These are phyloP conservation scores for Jimgerdemannia flammicorona DNA, from an alignment of 192 early-diverging fungal genomes.

Conservation along the genomic window DNA sequence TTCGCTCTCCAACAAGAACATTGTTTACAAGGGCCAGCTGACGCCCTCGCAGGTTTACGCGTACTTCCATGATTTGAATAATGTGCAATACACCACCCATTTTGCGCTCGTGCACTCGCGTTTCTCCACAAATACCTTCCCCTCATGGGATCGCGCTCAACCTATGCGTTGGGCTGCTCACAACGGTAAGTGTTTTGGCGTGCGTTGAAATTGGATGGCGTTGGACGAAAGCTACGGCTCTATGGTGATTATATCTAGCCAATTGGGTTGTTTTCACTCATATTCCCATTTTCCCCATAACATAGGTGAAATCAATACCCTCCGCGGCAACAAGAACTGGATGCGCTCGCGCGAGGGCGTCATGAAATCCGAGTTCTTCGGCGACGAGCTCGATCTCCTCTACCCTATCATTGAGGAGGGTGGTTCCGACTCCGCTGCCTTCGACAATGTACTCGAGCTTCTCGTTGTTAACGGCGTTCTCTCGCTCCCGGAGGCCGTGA, in stretches of 20 bases:
- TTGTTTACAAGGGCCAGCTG: conserved; percentile 97
- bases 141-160: conserved; percentile 98
- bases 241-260: no score
- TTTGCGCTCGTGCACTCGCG: conserved; percentile 98
- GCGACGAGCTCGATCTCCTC: conserved; percentile 67
- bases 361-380: conserved; percentile 82
- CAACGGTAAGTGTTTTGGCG: conserved; percentile 67
- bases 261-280: no score
- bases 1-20: conserved; percentile 89
- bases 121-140: conserved; percentile 99
- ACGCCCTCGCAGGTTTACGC: conserved; percentile 91
- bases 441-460: conserved; percentile 96
- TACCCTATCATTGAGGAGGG: conserved; percentile 96
- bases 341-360: conserved; percentile 98
- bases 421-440: conserved; percentile 95
- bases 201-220: background rate
- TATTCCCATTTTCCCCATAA: background rate
- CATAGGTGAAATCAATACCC: conserved; percentile 96
- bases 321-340: conserved; percentile 99
- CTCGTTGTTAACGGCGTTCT: conserved; percentile 88
- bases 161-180: conserved; percentile 98
- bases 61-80: conserved; percentile 88
- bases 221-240: no score
- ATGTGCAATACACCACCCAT: conserved; percentile 78
- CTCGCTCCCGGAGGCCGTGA: conserved; percentile 91